phyloP scores from a whole-genome alignment of 768 basidiomycete species.

The Crucibulum laeve region DNA sequence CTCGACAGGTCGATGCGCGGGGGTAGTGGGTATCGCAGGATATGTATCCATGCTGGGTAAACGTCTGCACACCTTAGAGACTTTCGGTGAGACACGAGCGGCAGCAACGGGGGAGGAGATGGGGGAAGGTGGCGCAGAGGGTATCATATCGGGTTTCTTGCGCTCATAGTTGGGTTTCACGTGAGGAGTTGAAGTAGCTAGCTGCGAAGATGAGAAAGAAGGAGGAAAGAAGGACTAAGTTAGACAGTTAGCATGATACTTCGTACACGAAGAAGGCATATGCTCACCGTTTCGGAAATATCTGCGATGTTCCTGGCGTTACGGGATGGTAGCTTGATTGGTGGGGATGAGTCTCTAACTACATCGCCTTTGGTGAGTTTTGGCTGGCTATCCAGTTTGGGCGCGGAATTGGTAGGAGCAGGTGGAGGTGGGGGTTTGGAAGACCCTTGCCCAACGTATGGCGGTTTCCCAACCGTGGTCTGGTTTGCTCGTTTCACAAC shows the following conservation, averaged over 20 bases:
- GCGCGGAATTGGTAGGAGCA: neutral
- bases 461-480: slow-evolving; percentile 17
- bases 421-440: slow-evolving; percentile 1
- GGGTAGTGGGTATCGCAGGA: neutral
- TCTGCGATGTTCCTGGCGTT: slow-evolving; percentile 10
- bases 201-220: slow-evolving; percentile 46
- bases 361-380: neutral
- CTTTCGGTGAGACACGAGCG: slow-evolving; percentile 11
- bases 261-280: neutral
- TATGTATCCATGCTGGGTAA: too few relatives aligned
- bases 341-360: neutral
- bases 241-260: slow-evolving; percentile 4
- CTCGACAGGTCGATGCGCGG: neutral
- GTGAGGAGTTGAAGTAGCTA: slow-evolving; percentile 51
- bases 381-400: slow-evolving; percentile 1
- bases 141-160: slow-evolving; percentile 41
- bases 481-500: slow-evolving; percentile 35
- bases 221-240: slow-evolving; percentile 46
- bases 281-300: slow-evolving; percentile 22
- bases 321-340: neutral
- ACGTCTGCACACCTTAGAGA: too few relatives aligned
- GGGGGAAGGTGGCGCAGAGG: slow-evolving; percentile 20
- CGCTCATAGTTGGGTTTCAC: slow-evolving; percentile 15
- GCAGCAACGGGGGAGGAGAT: slow-evolving; percentile 14
- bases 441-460: too few relatives aligned